Conservation (phyloP, 345 rosid species). For the Angophora floribunda region DNA sequence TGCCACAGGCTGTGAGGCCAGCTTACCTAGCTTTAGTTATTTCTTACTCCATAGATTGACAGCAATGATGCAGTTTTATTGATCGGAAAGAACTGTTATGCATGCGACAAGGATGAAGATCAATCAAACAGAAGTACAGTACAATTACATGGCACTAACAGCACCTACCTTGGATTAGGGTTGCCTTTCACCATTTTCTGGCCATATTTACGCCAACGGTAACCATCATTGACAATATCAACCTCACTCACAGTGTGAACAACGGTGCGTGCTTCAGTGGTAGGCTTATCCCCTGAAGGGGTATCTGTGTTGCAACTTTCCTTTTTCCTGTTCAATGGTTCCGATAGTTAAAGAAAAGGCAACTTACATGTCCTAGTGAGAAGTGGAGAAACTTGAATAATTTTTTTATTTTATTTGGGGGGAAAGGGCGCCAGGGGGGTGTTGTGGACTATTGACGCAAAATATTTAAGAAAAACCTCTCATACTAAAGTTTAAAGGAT, state of each 20-base stretch:
- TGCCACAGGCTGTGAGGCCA: not conserved
- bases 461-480: not conserved
- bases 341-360: not conserved
- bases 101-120: not conserved
- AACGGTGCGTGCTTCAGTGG: slow-evolving; percentile 42
- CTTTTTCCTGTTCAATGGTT: slow-evolving; percentile 54
- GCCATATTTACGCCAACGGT: slow-evolving; percentile 99
- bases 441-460: not conserved
- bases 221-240: slow-evolving; percentile 77
- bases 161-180: slow-evolving; percentile 76
- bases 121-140: not conserved
- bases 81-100: not conserved
- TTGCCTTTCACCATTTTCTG: slow-evolving; percentile 95
- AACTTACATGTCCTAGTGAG: not conserved
- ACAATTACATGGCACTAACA: not conserved
- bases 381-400: not conserved
- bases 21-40: not conserved
- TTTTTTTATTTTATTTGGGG: not conserved
- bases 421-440: not conserved
- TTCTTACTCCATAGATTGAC: not conserved
- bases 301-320: slow-evolving; percentile 24
- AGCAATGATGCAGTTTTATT: not conserved
- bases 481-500: not conserved
- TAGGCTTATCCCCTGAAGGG: slow-evolving; percentile 30
- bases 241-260: slow-evolving; percentile 32